Conservation (phyloP, 75 land plant genomes). For the Gnetum montanum region DNA sequence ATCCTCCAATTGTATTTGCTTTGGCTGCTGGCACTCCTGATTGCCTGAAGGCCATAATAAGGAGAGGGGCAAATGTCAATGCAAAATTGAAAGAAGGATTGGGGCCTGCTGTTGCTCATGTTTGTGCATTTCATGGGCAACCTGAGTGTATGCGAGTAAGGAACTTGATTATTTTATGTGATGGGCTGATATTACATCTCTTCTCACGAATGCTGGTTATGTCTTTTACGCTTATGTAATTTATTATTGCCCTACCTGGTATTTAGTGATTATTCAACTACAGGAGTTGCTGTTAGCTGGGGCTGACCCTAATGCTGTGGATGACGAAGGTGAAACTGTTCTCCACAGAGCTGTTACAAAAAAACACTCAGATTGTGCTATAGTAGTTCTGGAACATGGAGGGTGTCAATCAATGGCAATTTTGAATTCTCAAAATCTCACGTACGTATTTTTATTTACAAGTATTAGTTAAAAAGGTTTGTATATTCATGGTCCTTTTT, state of each 20-base stretch:
- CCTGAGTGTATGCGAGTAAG: slow-evolving; percentile 93
- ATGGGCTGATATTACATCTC: background rate
- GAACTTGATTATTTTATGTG: background rate
- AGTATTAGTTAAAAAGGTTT: no score
- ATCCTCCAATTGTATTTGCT: slow-evolving; percentile 88
- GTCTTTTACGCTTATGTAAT: no score
- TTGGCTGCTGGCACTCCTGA: slow-evolving; percentile 83
- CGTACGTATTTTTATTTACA: slow-evolving; percentile 45
- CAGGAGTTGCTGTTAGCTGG: slow-evolving; percentile 87
- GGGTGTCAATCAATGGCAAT: slow-evolving; percentile 81
- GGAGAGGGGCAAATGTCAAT: slow-evolving; percentile 58
- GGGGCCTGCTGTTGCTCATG: slow-evolving; percentile 88
- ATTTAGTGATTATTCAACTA: slow-evolving; percentile 3
- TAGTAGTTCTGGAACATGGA: slow-evolving; percentile 82
- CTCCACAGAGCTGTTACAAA: slow-evolving; percentile 78
- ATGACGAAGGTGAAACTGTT: slow-evolving; percentile 88
- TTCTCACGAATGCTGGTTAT: background rate
- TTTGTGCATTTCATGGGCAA: slow-evolving; percentile 92
- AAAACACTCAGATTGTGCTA: slow-evolving; percentile 76
- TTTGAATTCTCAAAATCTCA: slow-evolving; percentile 46
- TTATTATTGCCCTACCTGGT: background rate
- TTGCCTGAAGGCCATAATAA: slow-evolving; percentile 60
- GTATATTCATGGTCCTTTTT: no score
- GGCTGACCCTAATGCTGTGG: slow-evolving; percentile 83
- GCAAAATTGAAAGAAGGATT: slow-evolving; percentile 69